Evolutionary conservation across 768 basidiomycete genomes (phyloP), one percentile per base, ranked within the genome.

Genomic region (Kwoniella sp.): DNA sequence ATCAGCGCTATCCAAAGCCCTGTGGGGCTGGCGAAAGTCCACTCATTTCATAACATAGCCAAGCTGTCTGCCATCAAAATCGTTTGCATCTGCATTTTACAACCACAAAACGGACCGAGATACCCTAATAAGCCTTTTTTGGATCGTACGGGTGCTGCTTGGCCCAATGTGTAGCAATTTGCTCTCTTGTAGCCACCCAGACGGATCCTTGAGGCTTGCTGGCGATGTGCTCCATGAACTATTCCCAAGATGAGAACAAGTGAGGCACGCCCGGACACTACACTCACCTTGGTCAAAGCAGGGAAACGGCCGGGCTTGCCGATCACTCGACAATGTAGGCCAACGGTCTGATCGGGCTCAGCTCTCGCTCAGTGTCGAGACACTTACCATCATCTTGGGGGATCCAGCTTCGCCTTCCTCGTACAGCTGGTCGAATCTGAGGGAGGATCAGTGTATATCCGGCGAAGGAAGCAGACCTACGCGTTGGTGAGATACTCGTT

Each of bases 241-340:
- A 49, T 37, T 59, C n/a, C n/a, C n/a, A n/a, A n/a, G n/a, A n/a
- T n/a, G n/a, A n/a, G n/a, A n/a, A n/a, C n/a, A n/a, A n/a, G 34
- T 36, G 15, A 36, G 19, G 5, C 7, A 6, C 34, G 7, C 34
- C 19, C 34, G 15, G 7, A n/a, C n/a, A n/a, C n/a, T n/a, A n/a
- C 5, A 36, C 34, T 15, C 34, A 36, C 34, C 34, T 36, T 36
- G 34, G 34, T 57, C n/a, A 60, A 45, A 1, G 61, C 61, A 51
- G 57, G 58, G 27, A 59, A 44, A 5, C 62, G 43, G 7, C 63
- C 57, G 14, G 63, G 63, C 38, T 68, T 68, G 39, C 66, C 51
- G 38, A 65, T 37, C 25, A 68, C 47, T 8, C 66, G 60, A 33
- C 59, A 62, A 54, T 68, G 66, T 50, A 68, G 59, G 3, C 63